Base-by-base conservation (phyloP, 2,329 filamentous ascomycete species). In the Pseudofabraea citricarpa region DNA sequence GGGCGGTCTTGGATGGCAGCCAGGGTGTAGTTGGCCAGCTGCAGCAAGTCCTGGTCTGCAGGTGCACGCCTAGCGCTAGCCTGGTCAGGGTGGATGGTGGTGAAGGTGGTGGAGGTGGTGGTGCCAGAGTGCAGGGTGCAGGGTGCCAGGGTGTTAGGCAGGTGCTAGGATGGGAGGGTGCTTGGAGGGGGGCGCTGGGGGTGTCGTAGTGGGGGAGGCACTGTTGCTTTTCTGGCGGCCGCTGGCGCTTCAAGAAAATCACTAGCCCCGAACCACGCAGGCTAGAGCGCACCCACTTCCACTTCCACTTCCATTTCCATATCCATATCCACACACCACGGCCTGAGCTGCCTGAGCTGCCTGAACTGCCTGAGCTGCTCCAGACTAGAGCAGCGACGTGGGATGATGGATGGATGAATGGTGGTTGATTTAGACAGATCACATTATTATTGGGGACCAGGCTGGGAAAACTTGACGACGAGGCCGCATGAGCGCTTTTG, bases 311-410 rank as follows among this genome's bases (percentile, higher is more conserved):
- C 6, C 27, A 12, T 12, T 6, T 31, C 13, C 16, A 6, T 15
- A 12, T 15, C 16, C 6, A 12, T 15, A 4, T 31, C 27, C 16
- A 12, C 27, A 10, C 27, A 6, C 27, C 16, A 12, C 13, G 13
- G 5, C 6, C 9, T 12, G 27, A n/a, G 5, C 16, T 31, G 27
- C 27, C 27, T 31, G 13, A n/a, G 24, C 24, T 13, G 8, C 13
- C 13, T 27, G 27, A 12, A 31, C 16, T 15, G 13, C 27, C 16
- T 31, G 27, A 7, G 13, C 27, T 36, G 33, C 13, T 13, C 15
- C 15, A 36, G 15, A 12, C 12, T 22, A 37, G 21, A 37, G 21
- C 35, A 37, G 35, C 35, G 35, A 37, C 19, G 35, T 37, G 35
- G 35, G 35, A 37, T 37, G 35, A 13, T n/a, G 15, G 19, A n/a